A percentile compares a stretch with the other conserved stretches of the same genome.
Conservation (phyloP, 192 early-diverging fungal species). For the Coemansia sp. region DNA sequence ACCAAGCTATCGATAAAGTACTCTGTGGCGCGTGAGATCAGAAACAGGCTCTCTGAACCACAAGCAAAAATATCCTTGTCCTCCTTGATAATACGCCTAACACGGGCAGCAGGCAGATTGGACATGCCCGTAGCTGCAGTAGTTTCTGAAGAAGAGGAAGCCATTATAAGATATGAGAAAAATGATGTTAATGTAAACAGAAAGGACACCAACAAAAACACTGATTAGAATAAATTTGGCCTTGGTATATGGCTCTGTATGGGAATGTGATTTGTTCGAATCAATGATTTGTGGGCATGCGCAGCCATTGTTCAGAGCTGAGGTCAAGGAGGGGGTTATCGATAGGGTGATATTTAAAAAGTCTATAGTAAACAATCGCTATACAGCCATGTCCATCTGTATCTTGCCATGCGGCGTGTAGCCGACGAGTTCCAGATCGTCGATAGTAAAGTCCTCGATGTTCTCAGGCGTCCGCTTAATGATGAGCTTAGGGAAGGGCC, state of each 20-base stretch:
- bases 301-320: background rate
- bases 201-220: background rate
- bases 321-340: too few species aligned
- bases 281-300: too few species aligned
- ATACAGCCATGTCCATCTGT: slow-evolving; percentile 96
- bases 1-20: slow-evolving; percentile 69
- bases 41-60: slow-evolving; percentile 66
- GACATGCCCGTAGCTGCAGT: slow-evolving; percentile 51
- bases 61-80: slow-evolving; percentile 71
- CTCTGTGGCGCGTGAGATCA: slow-evolving; percentile 70
- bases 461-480: slow-evolving; percentile 58
- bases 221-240: background rate
- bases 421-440: slow-evolving; percentile 77
- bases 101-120: slow-evolving; percentile 63
- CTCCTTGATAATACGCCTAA: slow-evolving; percentile 73
- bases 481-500: slow-evolving; percentile 76
- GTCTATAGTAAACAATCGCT: slow-evolving; percentile 1
- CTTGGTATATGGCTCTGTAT: background rate
- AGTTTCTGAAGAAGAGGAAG: slow-evolving; percentile 14
- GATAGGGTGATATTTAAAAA: background rate
- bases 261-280: background rate
- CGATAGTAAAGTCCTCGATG: slow-evolving; percentile 75
- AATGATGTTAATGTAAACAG: background rate
- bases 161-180: slow-evolving; percentile 12
- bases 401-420: slow-evolving; percentile 88